These are phyloP conservation scores for Pyrenochaeta sp. DNA, from an alignment of 2,329 filamentous ascomycete species.

Conservation along the genomic window DNA sequence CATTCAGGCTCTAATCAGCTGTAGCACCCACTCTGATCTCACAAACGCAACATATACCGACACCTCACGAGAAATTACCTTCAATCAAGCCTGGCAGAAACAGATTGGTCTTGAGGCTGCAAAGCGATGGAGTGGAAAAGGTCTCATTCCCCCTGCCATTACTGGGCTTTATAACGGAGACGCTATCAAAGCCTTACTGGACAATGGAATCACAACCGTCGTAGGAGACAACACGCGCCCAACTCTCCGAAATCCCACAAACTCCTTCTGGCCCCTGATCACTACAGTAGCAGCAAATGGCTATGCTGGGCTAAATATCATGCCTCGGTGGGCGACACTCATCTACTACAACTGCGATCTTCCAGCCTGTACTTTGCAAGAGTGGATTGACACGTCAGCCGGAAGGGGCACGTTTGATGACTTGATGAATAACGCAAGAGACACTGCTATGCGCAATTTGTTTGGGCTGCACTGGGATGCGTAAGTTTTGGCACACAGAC, in stretches of 20 bases:
- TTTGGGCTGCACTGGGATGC: conserved; percentile 64
- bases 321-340: conserved; percentile 68
- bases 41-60: conserved; percentile 69
- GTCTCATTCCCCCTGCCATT: conserved; percentile 70
- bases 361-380: conserved; percentile 63
- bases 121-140: conserved; percentile 60
- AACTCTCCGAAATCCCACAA: conserved; percentile 61
- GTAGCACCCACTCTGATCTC: conserved; percentile 62
- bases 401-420: conserved; percentile 63
- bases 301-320: conserved; percentile 64
- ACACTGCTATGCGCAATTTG: conserved; percentile 65
- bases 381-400: conserved; percentile 68
- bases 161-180: conserved; percentile 72
- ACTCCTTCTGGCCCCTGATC: conserved; percentile 64
- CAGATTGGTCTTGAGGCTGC: conserved; percentile 61
- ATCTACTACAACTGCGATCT: conserved; percentile 73
- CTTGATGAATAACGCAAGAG: conserved; percentile 61
- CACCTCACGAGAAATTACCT: conserved; percentile 64
- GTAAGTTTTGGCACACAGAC: conserved; percentile 17
- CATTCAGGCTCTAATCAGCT: conserved; percentile 6
- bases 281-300: conserved; percentile 62
- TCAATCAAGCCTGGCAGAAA: conserved; percentile 67
- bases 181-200: conserved; percentile 66
- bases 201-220: conserved; percentile 66
- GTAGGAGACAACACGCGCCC: conserved; percentile 72